Evolutionary conservation across 176 grass and related monocot species (phyloP).

Genomic region (Juncus effusus): DNA sequence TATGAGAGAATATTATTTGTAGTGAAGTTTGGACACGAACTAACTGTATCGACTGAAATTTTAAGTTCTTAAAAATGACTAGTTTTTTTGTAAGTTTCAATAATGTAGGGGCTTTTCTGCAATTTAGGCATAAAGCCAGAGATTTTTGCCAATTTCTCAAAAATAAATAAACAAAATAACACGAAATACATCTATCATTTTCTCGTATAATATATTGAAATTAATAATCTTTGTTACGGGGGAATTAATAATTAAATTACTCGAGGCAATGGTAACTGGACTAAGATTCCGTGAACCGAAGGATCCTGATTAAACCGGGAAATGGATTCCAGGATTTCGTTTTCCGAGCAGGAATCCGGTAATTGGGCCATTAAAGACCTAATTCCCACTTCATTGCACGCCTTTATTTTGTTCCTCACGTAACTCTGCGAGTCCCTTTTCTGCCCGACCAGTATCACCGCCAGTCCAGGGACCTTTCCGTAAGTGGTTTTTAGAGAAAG

Average conservation of each 20-base stretch:
- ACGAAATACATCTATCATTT: background rate
- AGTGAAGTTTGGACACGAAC: too few species aligned
- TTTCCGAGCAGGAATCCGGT: conserved; percentile 56
- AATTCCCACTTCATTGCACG: conserved; percentile 82
- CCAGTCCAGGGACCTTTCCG: conserved; percentile 63
- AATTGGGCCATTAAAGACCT: conserved; percentile 64
- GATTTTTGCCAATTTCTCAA: background rate
- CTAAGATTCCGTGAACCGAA: conserved; percentile 87
- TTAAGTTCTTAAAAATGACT: too few species aligned
- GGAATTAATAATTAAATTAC: conserved; percentile 37
- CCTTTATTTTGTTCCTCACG: conserved; percentile 74
- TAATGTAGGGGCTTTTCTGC: too few species aligned
- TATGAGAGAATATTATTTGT: too few species aligned
- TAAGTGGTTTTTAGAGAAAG: conserved; percentile 45
- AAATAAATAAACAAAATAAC: conserved; percentile 12
- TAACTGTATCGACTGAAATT: too few species aligned
- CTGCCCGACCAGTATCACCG: conserved; percentile 72
- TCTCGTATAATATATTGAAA: too few species aligned
- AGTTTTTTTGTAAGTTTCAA: too few species aligned
- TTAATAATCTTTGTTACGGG: background rate
- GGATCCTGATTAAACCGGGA: conserved; percentile 71
- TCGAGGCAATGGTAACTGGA: conserved; percentile 83
- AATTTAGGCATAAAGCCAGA: too few species aligned
- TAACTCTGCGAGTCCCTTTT: conserved; percentile 86
- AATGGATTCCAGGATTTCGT: conserved; percentile 61